phyloP scores from a whole-genome alignment of 1,284 basidiomycete species.

The Golubevia pallescens region DNA sequence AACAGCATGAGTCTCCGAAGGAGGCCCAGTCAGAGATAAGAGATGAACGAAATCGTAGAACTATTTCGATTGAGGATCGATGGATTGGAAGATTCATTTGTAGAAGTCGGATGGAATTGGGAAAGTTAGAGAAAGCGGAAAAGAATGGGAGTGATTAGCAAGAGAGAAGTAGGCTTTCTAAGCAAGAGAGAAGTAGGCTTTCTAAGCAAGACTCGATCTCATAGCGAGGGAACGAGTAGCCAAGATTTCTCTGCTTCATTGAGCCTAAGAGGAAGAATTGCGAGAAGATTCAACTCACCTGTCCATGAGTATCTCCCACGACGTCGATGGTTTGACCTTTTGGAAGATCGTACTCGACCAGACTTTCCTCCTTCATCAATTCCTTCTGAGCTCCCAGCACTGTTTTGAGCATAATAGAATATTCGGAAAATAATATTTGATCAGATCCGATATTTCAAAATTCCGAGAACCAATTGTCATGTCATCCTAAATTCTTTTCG shows the following conservation, averaged over 20 bases:
- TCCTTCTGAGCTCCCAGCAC: constrained; percentile 81
- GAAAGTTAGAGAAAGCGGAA: constrained; percentile 9
- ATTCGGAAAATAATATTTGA: no score
- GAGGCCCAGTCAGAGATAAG: constrained; percentile 77
- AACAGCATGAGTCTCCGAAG: constrained; percentile 46
- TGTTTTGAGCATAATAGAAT: no score
- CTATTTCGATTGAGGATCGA: constrained; percentile 65
- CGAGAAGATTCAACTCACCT: constrained; percentile 70
- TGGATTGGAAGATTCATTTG: no score
- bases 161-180: no score
- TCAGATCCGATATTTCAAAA: no score
- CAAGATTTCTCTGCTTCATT: constrained; percentile 13
- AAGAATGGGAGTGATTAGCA: no score
- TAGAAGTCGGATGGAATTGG: constrained; percentile 11
- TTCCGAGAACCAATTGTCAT: no score
- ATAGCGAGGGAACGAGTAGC: no score
- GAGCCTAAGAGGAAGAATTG: neutral
- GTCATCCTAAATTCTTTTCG: no score
- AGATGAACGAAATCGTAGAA: constrained; percentile 93
- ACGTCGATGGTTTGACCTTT: constrained; percentile 85
- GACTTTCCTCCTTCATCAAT: constrained; percentile 78
- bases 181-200: no score
- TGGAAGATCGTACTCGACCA: constrained; percentile 79
- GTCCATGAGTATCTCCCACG: constrained; percentile 12
- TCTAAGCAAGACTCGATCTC: no score